A percentile compares a stretch with the other conserved stretches of the same genome.
These are phyloP conservation scores for Leccinellum albellum DNA, from an alignment of 768 basidiomycete species.

Conservation along the genomic window DNA sequence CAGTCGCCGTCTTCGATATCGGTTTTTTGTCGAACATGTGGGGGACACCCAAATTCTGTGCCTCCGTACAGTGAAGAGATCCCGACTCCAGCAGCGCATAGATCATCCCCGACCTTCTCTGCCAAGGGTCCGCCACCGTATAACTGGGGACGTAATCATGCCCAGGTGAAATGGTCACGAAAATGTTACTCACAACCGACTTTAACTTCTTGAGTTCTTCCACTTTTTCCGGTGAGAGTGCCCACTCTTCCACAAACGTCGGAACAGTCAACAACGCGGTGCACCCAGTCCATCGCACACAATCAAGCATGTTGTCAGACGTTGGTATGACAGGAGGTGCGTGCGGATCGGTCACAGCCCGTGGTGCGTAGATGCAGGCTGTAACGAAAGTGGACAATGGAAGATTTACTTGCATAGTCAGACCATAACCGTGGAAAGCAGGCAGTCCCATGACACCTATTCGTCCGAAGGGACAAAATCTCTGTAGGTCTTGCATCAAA, in stretches of 20 bases:
- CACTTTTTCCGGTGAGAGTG: conserved; percentile 7
- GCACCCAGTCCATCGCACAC: conserved; percentile 5
- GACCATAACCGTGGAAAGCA: conserved; percentile 38
- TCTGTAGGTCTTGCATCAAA: neutral
- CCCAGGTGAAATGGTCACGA: neutral
- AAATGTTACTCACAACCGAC: conserved; percentile 13
- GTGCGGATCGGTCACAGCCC: neutral
- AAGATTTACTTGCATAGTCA: conserved; percentile 28
- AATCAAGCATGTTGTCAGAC: conserved; percentile 18
- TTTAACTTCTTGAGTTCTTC: conserved; percentile 17
- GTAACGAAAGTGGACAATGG: conserved; percentile 27
- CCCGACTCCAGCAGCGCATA: conserved; percentile 16
- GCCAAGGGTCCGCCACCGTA: conserved; percentile 15
- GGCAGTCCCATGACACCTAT: conserved; percentile 34
- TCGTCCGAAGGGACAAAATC: conserved; percentile 8
- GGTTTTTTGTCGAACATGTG: neutral
- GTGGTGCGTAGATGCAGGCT: conserved; percentile 34
- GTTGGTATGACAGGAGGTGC: conserved; percentile 20
- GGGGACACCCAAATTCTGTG: conserved; percentile 18
- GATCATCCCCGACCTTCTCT: conserved; percentile 9
- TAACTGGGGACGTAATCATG: neutral
- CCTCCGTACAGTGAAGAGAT: conserved; percentile 16
- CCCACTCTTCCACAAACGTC: conserved; percentile 17
- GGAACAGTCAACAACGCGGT: conserved; percentile 15
- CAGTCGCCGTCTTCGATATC: conserved; percentile 17